These are phyloP conservation scores for Nicotiana noctiflora DNA, from an alignment of 257 asterid genomes.

Conservation along the genomic window DNA sequence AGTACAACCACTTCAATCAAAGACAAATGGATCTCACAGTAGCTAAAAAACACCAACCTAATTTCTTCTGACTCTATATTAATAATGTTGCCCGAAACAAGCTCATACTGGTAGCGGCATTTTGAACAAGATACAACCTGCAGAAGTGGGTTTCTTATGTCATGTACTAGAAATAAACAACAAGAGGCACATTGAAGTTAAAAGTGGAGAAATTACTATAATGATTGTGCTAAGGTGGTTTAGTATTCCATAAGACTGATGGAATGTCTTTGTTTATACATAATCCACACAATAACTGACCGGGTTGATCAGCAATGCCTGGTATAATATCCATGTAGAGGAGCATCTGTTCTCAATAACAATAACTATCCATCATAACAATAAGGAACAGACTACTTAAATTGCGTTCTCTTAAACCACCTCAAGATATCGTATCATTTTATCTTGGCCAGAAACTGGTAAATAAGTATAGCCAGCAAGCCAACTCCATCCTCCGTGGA, in stretches of 20 bases:
- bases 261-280: neutral
- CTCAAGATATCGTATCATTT: neutral
- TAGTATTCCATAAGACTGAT: neutral
- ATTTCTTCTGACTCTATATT: slow-evolving; percentile 85
- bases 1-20: neutral
- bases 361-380: neutral
- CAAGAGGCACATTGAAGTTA: neutral
- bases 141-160: slow-evolving; percentile 6
- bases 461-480: neutral
- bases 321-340: neutral
- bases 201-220: neutral
- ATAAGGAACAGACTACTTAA: neutral
- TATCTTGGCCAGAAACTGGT: neutral
- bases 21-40: slow-evolving; percentile 1
- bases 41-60: slow-evolving; percentile 37
- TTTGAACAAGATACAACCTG: slow-evolving; percentile 89
- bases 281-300: neutral
- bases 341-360: neutral
- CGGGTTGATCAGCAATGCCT: neutral
- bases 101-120: slow-evolving; percentile 89
- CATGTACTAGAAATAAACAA: neutral
- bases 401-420: neutral
- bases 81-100: slow-evolving; percentile 72
- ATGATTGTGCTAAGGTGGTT: neutral
- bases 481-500: neutral